Evolutionary conservation across 257 asterid species (phyloP), one percentile per base, ranked within the genome.

Genomic region (Jaltomata sinuosa): DNA sequence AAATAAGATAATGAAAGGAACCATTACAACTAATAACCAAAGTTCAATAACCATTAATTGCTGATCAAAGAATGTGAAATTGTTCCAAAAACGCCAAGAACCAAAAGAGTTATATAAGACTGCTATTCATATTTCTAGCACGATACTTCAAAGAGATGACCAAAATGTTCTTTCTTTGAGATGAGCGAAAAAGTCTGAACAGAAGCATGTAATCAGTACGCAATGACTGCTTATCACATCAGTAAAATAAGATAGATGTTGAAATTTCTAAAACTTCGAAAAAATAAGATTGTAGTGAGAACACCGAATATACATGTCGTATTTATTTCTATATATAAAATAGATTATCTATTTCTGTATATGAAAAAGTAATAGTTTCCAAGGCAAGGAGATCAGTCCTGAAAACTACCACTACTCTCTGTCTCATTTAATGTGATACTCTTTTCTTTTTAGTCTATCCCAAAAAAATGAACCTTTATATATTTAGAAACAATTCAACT

Each of bases 1-100:
- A 91, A 85, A 88, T 78, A 49, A 82, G 68, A 71, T 78, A 86
- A 82, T 54, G 71, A 85, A 77, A 67, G 27, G 3, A 54, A 50
- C 40, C 83, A 50, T 34, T 38, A 16, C 22, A 38, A 62, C 29
- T 21, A 38, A 27, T 52, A 29, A 87, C 45, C 54, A 40, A 45
- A 74, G 57, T 74, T 25, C 59, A 74, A 45, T 8, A 45, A 45
- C 59, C 16, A 47, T 47, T 76, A 45, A 8, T 47, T 47, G 81
- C 14, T 76, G 61, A 45, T 47, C 61, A 76, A 8, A 27, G 57
- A 47, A 47, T 1, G 81, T 25, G 61, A 47, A 47, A 2, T 47
- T 45, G 61, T 27, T 76, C 61, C 42, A 9, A 27, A 25, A 76
- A 47, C 10, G 14, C 81, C 15, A 76, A 47, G 12, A 25, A 47